Conservation (phyloP, 805 yeast genomes). For the Cyberlindnera bimundalis region DNA sequence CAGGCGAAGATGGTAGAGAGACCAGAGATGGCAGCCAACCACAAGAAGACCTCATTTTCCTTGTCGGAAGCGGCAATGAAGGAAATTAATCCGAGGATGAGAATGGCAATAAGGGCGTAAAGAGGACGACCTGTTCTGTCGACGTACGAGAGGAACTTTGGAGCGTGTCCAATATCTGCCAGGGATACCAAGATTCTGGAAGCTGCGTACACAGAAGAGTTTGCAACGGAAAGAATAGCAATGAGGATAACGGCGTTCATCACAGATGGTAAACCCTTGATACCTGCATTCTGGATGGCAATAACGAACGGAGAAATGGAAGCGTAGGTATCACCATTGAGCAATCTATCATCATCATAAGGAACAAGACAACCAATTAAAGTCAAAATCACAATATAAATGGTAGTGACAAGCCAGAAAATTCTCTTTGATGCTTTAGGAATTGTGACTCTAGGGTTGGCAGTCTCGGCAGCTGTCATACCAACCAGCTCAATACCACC, state of each 20-base stretch:
- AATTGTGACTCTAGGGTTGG: conserved; percentile 51
- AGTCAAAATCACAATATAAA: conserved; percentile 55
- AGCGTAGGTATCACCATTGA: conserved; percentile 51
- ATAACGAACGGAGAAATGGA: conserved; percentile 65
- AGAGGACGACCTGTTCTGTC: conserved; percentile 58
- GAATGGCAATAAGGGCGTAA: conserved; percentile 40
- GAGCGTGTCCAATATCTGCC: conserved; percentile 49
- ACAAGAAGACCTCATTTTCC: conserved; percentile 57
- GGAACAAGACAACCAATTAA: conserved; percentile 60
- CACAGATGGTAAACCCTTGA: conserved; percentile 54
- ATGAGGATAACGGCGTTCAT: conserved; percentile 58
- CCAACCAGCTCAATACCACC: conserved; percentile 66
- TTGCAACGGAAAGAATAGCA: conserved; percentile 49
- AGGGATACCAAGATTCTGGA: conserved; percentile 52
- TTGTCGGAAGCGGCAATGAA: conserved; percentile 59
- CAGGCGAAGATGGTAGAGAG: conserved; percentile 73
- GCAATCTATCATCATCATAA: conserved; percentile 47
- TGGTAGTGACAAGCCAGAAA: conserved; percentile 55
- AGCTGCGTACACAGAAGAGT: conserved; percentile 51
- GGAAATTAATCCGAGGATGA: conserved; percentile 50
- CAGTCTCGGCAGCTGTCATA: conserved; percentile 52
- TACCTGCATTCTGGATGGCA: conserved; percentile 58
- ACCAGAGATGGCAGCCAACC: conserved; percentile 76
- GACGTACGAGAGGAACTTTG: conserved; percentile 43
- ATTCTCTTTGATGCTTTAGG: conserved; percentile 51